A percentile compares a stretch with the other conserved stretches of the same genome.
Conservation (phyloP, 257 asterid species). For the Apocynum venetum region DNA sequence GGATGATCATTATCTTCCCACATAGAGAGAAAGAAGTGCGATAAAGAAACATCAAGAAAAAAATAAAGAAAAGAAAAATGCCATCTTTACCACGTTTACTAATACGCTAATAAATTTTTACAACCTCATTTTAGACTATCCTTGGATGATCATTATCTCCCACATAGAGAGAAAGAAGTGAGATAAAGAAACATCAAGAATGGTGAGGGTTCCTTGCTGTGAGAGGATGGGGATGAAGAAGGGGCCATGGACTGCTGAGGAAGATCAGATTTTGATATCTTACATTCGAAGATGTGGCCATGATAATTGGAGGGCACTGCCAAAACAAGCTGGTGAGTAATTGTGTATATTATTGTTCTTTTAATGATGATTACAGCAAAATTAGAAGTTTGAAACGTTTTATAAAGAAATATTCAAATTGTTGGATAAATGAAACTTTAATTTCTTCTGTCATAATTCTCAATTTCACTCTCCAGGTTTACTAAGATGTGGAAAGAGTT, state of each 20-base stretch:
- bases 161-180: neutral
- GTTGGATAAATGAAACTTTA: too few species aligned
- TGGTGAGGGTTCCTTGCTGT: conserved; percentile 41
- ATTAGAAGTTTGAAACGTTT: too few species aligned
- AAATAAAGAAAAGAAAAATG: neutral
- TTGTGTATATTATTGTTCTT: neutral
- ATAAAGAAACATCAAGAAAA: neutral
- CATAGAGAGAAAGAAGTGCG: neutral
- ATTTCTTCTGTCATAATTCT: too few species aligned
- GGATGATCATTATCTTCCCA: neutral
- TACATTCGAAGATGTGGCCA: conserved; percentile 30
- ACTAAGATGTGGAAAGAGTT: conserved; percentile 12
- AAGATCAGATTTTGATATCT: conserved; percentile 33
- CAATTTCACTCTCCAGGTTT: neutral
- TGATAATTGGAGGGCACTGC: conserved; percentile 44
- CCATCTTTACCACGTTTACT: neutral
- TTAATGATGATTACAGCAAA: too few species aligned
- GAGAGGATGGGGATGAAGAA: conserved; percentile 41
- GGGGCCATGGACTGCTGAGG: conserved; percentile 42
- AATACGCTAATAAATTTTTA: neutral
- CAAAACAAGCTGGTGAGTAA: conserved; percentile 33
- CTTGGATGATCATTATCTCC: neutral
- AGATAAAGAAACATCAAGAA: conserved; percentile 4
- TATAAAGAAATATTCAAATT: too few species aligned
- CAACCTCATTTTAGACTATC: neutral